These are phyloP conservation scores for Porcisia deanei DNA, from an alignment of 208 protist genomes.

Conservation along the genomic window DNA sequence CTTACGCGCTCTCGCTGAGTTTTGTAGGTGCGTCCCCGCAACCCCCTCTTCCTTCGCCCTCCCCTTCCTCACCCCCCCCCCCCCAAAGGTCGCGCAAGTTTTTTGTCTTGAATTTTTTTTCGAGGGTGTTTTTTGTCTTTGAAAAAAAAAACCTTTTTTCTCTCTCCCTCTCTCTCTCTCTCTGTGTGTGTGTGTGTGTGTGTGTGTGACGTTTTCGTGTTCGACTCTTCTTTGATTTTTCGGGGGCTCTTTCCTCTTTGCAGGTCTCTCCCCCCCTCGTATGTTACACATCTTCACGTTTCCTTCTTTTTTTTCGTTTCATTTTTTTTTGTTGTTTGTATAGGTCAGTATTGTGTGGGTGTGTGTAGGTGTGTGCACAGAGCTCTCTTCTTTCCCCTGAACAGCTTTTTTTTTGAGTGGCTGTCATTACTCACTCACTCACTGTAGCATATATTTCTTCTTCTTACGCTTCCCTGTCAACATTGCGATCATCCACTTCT, in stretches of 20 bases:
- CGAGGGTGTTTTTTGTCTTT: no score
- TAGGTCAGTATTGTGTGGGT: no score
- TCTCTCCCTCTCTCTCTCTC: background rate
- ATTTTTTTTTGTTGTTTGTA: background rate
- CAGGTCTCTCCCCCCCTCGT: background rate
- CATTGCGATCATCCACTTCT: no score
- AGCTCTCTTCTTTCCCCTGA: no score
- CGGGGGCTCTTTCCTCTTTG: background rate
- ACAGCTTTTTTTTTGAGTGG: no score
- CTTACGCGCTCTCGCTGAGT: background rate
- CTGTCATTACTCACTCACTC: no score
- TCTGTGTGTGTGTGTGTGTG: background rate
- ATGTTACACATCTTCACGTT: background rate
- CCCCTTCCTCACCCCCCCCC: no score
- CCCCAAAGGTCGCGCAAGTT: no score
- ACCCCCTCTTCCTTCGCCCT: no score
- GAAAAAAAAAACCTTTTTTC: background rate
- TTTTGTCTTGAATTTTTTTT: background rate
- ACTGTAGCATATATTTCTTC: no score
- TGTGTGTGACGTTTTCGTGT: background rate
- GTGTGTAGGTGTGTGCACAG: background rate
- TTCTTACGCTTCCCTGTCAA: no score
- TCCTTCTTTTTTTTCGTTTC: slow-evolving; percentile 2
- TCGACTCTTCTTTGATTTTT: background rate
- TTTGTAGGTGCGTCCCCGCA: no score